These are phyloP conservation scores for Grosmannia clavigera DNA, from an alignment of 2,329 filamentous ascomycete genomes.

Conservation along the genomic window DNA sequence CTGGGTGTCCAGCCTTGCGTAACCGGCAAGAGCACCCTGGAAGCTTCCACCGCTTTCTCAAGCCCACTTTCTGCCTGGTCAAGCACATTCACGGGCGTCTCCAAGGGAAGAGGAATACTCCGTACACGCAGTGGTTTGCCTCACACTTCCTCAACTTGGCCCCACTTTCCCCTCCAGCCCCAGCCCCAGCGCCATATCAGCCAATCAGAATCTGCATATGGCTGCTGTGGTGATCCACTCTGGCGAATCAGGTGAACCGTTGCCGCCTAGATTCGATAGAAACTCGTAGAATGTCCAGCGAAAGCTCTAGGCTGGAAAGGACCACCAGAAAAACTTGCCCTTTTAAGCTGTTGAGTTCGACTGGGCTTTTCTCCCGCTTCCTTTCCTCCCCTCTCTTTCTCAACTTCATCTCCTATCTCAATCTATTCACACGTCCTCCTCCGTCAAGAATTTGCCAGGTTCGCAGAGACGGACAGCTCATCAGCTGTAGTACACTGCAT, in stretches of 20 bases:
- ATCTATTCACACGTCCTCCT: background rate
- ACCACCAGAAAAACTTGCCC: slow-evolving; percentile 15
- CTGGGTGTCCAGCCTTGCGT: background rate
- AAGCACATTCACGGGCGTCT: background rate
- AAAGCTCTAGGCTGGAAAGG: slow-evolving; percentile 14
- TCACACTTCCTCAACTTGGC: background rate
- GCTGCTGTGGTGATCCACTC: slow-evolving; percentile 11
- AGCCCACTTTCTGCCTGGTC: background rate
- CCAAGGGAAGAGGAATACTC: too few species aligned
- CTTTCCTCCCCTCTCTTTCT: slow-evolving; percentile 1
- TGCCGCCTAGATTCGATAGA: slow-evolving; percentile 19
- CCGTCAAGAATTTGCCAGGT: background rate
- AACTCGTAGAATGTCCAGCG: slow-evolving; percentile 21
- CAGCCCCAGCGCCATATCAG: background rate
- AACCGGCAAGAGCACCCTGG: background rate
- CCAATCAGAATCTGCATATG: slow-evolving; percentile 7
- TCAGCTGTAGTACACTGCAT: background rate
- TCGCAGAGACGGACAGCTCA: background rate
- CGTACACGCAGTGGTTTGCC: too few species aligned
- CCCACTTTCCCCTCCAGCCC: background rate
- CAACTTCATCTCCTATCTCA: slow-evolving; percentile 3
- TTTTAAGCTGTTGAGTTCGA: slow-evolving; percentile 19
- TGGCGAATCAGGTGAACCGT: slow-evolving; percentile 15
- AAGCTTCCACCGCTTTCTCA: slow-evolving; percentile 6
- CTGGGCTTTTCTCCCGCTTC: slow-evolving; percentile 7